Percentiles rank a stretch among this genome's conserved stretches.
Conservation (phyloP, 164 flowering plant species). For the Houttuynia cordata region DNA sequence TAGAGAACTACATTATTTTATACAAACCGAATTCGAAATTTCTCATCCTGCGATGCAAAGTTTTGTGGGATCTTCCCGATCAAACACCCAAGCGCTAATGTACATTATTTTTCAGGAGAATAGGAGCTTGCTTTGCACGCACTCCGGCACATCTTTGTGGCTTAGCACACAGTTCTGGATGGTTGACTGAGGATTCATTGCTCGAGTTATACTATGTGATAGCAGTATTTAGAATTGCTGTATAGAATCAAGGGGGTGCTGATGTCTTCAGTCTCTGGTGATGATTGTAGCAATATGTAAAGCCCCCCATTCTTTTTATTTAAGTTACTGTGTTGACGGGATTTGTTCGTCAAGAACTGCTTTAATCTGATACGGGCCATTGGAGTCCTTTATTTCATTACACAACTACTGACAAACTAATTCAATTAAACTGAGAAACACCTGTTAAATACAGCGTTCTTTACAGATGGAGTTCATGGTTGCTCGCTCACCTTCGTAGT, state of each 20-base stretch:
- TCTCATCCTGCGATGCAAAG: background rate
- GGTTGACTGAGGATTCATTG: background rate
- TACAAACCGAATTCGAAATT: background rate
- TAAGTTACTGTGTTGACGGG: background rate
- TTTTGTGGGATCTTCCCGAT: constrained; percentile 26
- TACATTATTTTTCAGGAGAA: constrained; percentile 11
- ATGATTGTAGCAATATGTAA: no score
- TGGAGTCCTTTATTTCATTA: no score
- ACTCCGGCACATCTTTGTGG: background rate
- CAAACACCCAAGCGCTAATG: constrained; percentile 23
- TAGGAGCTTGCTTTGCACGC: background rate
- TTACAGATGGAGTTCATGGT: no score
- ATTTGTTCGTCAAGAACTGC: no score
- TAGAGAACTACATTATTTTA: background rate
- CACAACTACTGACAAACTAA: no score
- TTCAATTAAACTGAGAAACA: no score
- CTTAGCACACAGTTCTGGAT: background rate
- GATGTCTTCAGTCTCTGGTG: background rate
- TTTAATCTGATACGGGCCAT: no score
- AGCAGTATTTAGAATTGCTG: background rate
- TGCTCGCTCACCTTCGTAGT: no score
- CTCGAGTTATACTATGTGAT: background rate
- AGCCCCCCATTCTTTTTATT: background rate
- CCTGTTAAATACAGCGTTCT: no score
- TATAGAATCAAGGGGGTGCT: background rate